Evolutionary conservation across 768 basidiomycete species (phyloP).

Genomic region (Tulasnella sp.): DNA sequence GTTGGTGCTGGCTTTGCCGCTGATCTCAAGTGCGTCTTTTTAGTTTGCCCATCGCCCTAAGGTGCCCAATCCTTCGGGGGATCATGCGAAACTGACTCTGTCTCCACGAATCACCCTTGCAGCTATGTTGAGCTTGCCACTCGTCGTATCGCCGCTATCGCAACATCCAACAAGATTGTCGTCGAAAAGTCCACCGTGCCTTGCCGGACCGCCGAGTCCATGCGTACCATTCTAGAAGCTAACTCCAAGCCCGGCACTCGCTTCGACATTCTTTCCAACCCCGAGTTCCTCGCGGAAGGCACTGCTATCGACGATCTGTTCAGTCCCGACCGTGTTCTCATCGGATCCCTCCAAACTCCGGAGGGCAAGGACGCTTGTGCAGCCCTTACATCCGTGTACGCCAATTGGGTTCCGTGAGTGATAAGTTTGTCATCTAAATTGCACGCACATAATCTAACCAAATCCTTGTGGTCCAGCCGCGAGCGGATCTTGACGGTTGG

Average conservation of each 20-base stretch:
- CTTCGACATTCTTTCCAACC: constrained; percentile 99
- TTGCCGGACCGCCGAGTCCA: constrained; percentile 97
- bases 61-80: neutral
- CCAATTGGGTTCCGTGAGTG: constrained; percentile 94
- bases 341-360: constrained; percentile 89
- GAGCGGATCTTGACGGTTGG: constrained; percentile 91
- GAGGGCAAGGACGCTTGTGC: constrained; percentile 83
- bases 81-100: neutral
- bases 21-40: constrained; percentile 83
- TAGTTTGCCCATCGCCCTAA: constrained; percentile 26
- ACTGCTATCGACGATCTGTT: constrained; percentile 92
- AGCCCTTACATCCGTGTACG: constrained; percentile 79
- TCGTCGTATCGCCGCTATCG: constrained; percentile 90
- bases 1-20: constrained; percentile 98
- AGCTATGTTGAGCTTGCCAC: constrained; percentile 98
- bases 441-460: neutral
- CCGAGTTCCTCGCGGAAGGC: constrained; percentile 98
- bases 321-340: constrained; percentile 91
- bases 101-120: constrained; percentile 10
- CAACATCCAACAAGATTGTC: constrained; percentile 92
- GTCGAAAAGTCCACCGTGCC: constrained; percentile 99
- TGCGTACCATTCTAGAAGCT: constrained; percentile 98
- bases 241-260: constrained; percentile 90
- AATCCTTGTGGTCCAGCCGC: constrained; percentile 48
- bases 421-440: constrained; percentile 22